Percentiles rank a stretch among this genome's conserved stretches.
These are phyloP conservation scores for Zarea fungicola DNA, from an alignment of 2,329 filamentous ascomycete species.

Conservation along the genomic window DNA sequence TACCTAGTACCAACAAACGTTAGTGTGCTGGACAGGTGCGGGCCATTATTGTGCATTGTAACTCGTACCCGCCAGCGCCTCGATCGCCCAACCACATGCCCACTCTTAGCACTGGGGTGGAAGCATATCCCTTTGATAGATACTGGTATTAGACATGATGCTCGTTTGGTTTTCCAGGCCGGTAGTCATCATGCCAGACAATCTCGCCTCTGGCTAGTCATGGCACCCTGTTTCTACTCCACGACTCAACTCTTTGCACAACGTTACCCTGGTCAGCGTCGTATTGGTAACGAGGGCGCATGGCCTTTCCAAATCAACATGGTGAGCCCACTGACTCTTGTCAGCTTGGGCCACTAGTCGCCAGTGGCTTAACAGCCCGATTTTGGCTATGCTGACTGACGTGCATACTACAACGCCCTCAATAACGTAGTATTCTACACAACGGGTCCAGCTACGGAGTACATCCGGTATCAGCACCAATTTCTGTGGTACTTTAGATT, in stretches of 20 bases:
- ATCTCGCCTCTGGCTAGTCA: too few relatives aligned
- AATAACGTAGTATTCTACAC: too few relatives aligned
- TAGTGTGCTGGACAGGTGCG: background rate
- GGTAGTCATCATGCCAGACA: too few relatives aligned
- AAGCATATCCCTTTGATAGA: background rate
- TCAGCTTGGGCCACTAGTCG: conserved; percentile 12
- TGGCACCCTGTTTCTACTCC: too few relatives aligned
- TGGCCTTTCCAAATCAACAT: background rate
- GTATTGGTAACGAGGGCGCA: background rate
- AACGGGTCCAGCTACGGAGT: too few relatives aligned
- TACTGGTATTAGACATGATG: too few relatives aligned
- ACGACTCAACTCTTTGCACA: background rate
- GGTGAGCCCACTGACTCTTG: conserved; percentile 2
- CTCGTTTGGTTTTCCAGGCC: too few relatives aligned
- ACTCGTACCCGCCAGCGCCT: conserved; percentile 6
- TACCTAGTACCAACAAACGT: too few relatives aligned
- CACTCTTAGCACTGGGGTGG: conserved; percentile 7
- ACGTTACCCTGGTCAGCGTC: conserved; percentile 1
- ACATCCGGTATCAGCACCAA: too few relatives aligned
- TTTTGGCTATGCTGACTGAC: too few relatives aligned
- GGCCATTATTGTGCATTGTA: conserved; percentile 6
- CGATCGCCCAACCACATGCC: conserved; percentile 10
- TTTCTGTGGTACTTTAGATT: too few relatives aligned
- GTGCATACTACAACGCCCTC: too few relatives aligned
- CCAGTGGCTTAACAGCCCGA: conserved; percentile 9